phyloP scores from a whole-genome alignment of 139 green algal genomes.

The Coelastrella sp. region DNA sequence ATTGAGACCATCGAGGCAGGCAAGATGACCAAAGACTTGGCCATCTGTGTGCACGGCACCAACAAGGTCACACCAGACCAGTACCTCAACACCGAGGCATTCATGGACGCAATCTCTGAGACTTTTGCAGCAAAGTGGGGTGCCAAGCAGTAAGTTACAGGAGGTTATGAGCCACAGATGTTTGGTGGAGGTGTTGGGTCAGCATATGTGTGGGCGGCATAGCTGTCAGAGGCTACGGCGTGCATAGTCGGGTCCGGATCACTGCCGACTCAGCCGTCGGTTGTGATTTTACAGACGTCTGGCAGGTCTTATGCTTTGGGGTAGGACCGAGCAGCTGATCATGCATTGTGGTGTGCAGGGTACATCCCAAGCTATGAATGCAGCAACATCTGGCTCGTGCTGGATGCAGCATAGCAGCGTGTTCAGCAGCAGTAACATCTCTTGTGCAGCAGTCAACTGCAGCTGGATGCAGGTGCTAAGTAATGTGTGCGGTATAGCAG shows the following conservation, averaged over 20 bases:
- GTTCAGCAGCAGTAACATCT: background rate
- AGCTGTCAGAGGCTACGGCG: background rate
- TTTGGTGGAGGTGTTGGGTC: background rate
- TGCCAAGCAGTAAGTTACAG: conserved; percentile 13
- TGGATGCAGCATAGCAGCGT: background rate
- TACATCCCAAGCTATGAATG: background rate
- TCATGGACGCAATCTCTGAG: conserved; percentile 91
- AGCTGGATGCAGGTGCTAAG: no score
- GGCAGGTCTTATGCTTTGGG: no score
- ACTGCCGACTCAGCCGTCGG: no score
- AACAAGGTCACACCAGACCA: conserved; percentile 79
- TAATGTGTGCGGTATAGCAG: no score
- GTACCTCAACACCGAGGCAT: conserved; percentile 95
- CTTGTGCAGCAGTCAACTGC: no score
- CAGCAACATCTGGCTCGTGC: background rate
- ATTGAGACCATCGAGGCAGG: conserved; percentile 91
- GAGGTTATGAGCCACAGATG: background rate
- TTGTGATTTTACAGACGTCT: no score
- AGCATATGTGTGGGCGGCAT: background rate
- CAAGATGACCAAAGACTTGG: conserved; percentile 96
- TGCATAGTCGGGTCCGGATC: no score
- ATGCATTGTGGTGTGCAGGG: background rate
- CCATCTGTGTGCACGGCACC: conserved; percentile 92
- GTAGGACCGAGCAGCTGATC: background rate
- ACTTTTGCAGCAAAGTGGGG: conserved; percentile 55